Conservation (phyloP, 2,329 filamentous ascomycete genomes). For the Exophiala sp. region DNA sequence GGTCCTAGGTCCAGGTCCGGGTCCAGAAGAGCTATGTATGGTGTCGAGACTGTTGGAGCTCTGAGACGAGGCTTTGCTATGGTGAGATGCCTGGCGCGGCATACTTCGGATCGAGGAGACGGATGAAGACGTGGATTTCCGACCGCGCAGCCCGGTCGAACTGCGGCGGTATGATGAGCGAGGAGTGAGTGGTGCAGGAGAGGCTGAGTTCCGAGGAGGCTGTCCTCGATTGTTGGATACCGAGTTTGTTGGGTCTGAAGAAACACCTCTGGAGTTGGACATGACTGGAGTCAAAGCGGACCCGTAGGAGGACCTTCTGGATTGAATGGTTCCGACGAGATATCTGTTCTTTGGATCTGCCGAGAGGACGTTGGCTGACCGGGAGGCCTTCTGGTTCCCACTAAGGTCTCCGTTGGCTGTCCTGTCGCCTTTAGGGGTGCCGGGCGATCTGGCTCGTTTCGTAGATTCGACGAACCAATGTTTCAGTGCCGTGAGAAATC, state of each 20-base stretch:
- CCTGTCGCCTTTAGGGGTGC: slow-evolving; percentile 21
- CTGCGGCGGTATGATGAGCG: slow-evolving; percentile 78
- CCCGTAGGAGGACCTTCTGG: slow-evolving; percentile 21
- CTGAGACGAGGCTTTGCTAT: slow-evolving; percentile 90
- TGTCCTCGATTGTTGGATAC: slow-evolving; percentile 21
- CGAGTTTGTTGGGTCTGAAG: slow-evolving; percentile 13
- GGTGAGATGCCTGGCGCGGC: slow-evolving; percentile 70
- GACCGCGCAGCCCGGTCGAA: slow-evolving; percentile 74
- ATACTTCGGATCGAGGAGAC: slow-evolving; percentile 89
- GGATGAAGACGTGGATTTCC: slow-evolving; percentile 93
- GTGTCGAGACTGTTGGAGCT: slow-evolving; percentile 73
- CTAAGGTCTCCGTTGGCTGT: slow-evolving; percentile 13
- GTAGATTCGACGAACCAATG: slow-evolving; percentile 67
- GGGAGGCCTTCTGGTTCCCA: slow-evolving; percentile 6
- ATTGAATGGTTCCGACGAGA: neutral
- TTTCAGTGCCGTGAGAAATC: slow-evolving; percentile 56
- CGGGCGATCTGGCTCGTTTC: slow-evolving; percentile 56
- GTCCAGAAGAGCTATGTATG: slow-evolving; percentile 60
- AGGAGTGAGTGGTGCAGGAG: slow-evolving; percentile 80
- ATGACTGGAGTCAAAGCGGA: slow-evolving; percentile 22
- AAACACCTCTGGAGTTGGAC: slow-evolving; percentile 16
- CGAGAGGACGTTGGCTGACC: neutral
- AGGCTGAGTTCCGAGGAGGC: slow-evolving; percentile 64
- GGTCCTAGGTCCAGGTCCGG: slow-evolving; percentile 41
- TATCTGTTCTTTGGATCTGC: slow-evolving; percentile 6